Conservation (phyloP, 208 protist genomes). For the Crithidia fasciculata region DNA sequence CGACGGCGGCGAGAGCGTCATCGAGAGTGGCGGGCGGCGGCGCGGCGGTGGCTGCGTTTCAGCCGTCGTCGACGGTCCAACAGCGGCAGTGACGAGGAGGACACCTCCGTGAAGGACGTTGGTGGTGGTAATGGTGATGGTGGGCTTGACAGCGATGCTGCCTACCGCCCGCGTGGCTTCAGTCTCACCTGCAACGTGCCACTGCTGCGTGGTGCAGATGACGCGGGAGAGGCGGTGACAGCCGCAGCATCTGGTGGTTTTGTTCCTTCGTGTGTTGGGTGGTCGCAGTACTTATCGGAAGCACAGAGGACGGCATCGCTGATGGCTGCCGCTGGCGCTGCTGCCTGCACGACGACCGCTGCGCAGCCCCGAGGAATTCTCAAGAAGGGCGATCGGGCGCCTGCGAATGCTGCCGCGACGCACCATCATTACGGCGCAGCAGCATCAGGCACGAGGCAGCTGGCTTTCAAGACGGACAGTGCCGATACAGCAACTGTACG, state of each 20-base stretch:
- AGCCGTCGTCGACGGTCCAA: constrained; percentile 4
- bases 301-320: neutral
- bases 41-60: constrained; percentile 24
- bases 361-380: constrained; percentile 5
- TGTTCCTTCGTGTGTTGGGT: constrained; percentile 12
- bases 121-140: neutral
- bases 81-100: constrained; percentile 5
- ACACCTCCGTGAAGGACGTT: neutral
- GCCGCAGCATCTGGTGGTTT: neutral
- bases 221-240: neutral
- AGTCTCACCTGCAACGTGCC: constrained; percentile 22
- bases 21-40: constrained; percentile 18
- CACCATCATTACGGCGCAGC: neutral
- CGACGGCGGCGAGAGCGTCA: constrained; percentile 15
- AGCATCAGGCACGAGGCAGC: neutral
- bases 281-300: neutral
- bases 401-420: no score
- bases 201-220: neutral
- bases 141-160: neutral
- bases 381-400: neutral
- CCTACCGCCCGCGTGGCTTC: constrained; percentile 28
- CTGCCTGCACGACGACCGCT: neutral
- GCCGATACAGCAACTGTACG: neutral
- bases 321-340: neutral
- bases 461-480: neutral